Percentiles rank a stretch among this genome's conserved stretches.
These are phyloP conservation scores for Diaporthe sp. DNA, from an alignment of 2,329 filamentous ascomycete species.

Conservation along the genomic window DNA sequence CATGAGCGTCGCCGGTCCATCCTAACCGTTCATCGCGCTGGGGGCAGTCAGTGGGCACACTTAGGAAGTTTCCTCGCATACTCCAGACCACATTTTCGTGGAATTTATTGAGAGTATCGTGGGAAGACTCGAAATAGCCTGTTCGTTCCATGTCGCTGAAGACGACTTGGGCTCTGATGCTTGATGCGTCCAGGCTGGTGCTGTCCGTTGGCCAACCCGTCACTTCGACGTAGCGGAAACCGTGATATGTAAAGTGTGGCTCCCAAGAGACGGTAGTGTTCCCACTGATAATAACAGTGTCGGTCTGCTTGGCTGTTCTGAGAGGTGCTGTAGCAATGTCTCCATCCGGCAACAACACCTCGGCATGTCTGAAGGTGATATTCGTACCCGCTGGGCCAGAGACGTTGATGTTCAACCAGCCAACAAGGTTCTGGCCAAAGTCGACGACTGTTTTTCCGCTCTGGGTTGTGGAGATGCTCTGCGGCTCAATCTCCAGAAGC, in stretches of 20 bases:
- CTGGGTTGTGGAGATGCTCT: neutral
- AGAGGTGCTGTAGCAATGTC: constrained; percentile 20
- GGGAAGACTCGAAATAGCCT: constrained; percentile 57
- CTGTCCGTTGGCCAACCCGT: constrained; percentile 6
- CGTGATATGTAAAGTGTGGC: constrained; percentile 27
- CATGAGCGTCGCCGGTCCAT: constrained; percentile 60
- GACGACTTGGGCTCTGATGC: constrained; percentile 43
- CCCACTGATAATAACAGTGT: neutral
- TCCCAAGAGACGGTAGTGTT: neutral
- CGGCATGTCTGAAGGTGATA: constrained; percentile 22
- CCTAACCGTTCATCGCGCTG: constrained; percentile 62
- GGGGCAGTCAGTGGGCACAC: constrained; percentile 61
- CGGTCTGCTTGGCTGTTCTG: constrained; percentile 24
- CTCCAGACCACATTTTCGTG: constrained; percentile 60
- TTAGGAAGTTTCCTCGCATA: constrained; percentile 61
- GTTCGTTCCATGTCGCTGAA: constrained; percentile 57
- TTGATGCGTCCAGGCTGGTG: constrained; percentile 1
- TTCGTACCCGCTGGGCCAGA: constrained; percentile 12
- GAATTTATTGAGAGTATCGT: constrained; percentile 45
- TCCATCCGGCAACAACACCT: constrained; percentile 24
- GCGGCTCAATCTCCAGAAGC: neutral
- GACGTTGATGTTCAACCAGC: neutral
- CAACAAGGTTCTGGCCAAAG: constrained; percentile 37
- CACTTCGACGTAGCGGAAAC: constrained; percentile 24
- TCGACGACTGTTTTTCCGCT: constrained; percentile 6